Base-by-base conservation (phyloP, 2,329 filamentous ascomycete genomes). In the Pezicula carpinea region DNA sequence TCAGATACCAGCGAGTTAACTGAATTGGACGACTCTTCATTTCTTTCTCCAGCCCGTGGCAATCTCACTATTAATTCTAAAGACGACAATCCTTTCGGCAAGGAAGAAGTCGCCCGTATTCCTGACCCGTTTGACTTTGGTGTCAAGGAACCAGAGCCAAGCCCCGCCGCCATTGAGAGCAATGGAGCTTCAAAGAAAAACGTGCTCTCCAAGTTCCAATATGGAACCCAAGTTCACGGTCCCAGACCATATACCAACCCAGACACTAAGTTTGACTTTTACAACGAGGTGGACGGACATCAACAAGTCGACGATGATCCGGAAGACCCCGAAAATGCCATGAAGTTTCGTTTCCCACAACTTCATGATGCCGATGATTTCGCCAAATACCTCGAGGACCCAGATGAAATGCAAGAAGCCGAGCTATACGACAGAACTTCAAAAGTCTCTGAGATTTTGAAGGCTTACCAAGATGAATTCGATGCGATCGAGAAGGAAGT, bases 391-490 rank as follows among this genome's bases (percentile, higher is more conserved):
- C 50, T 63, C 5, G 49, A 49, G 2, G 50, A 55, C 34, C 43
- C 53, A 14, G 54, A 57, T 23, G 50, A 57, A 3, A 49, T 61
- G 53, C 18, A 51, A 8, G 58, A 58, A 34, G 53, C 59, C 5
- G 49, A 53, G 26, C 47, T 62, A 6, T 64, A 62, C 44, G 48
- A 52, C 17, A 53, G 52, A 21, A 53, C 58, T 15, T 45, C 40
- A 29, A 36, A 38, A 5, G 49, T 61, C 31, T 41, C 55, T 14
- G 44, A 49, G 4, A 46, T 53, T 38, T 39, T 64, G 36, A 22
- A 33, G 8, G 39, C 44, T 26, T 57, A 55, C 34, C 59, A 62
- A 47, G 48, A 54, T 18, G 61, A 64, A 39, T 62, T 44, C 42
- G 55, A 59, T 36, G 40, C 19, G 19, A 53, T 60, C 31, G 54